Conservation (phyloP, 768 basidiomycete genomes). For the Tricholoma sp. region DNA sequence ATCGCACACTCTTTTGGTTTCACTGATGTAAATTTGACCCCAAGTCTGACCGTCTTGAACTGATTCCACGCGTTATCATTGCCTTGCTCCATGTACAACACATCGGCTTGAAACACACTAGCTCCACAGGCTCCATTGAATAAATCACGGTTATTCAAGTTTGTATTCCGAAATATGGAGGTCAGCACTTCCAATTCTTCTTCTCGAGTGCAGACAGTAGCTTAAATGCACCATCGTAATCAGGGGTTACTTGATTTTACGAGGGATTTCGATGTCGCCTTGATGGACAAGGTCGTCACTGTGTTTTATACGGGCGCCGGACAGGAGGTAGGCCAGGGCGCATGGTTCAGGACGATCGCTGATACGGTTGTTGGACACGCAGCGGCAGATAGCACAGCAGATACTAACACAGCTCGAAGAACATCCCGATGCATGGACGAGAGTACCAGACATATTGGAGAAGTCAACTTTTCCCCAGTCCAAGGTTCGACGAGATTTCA, state of each 20-base stretch:
- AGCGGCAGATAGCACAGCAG: slow-evolving; percentile 96
- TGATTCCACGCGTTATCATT: not conserved
- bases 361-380: slow-evolving; percentile 18
- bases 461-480: slow-evolving; percentile 78
- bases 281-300: slow-evolving; percentile 92
- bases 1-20: too few species aligned
- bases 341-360: slow-evolving; percentile 11
- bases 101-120: not conserved
- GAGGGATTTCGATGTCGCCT: slow-evolving; percentile 85
- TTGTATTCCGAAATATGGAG: slow-evolving; percentile 39
- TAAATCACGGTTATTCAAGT: slow-evolving; percentile 1
- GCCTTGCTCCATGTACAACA: not conserved
- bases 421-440: slow-evolving; percentile 93
- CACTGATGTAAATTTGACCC: too few species aligned
- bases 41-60: not conserved
- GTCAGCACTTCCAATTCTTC: slow-evolving; percentile 21
- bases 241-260: slow-evolving; percentile 92
- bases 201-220: slow-evolving; percentile 14
- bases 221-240: slow-evolving; percentile 10
- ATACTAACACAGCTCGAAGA: slow-evolving; percentile 95
- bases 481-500: slow-evolving; percentile 46
- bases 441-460: slow-evolving; percentile 92
- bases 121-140: slow-evolving; percentile 4
- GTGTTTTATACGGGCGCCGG: slow-evolving; percentile 78
- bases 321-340: slow-evolving; percentile 57